Conservation (phyloP, 305 asterid species). For the Petunia hybrid region DNA sequence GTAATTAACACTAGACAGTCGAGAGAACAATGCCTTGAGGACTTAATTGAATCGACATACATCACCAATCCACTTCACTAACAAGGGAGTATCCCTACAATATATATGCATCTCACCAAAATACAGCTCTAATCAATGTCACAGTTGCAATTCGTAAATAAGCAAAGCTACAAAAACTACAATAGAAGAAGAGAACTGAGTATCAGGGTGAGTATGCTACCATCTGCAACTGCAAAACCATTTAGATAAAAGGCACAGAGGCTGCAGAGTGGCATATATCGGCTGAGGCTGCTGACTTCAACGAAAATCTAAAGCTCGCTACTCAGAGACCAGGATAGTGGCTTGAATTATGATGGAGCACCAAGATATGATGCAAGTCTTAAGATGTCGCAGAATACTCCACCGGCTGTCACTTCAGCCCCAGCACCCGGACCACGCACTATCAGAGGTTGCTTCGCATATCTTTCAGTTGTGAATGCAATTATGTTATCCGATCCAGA, state of each 20-base stretch:
- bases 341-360: slow-evolving; percentile 73
- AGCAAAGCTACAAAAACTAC: slow-evolving; percentile 14
- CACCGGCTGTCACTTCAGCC: slow-evolving; percentile 97
- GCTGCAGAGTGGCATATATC: neutral
- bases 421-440: slow-evolving; percentile 99
- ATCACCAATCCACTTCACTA: slow-evolving; percentile 24
- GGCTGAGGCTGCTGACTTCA: neutral
- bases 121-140: slow-evolving; percentile 17
- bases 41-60: neutral
- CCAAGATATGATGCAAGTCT: slow-evolving; percentile 97
- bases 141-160: neutral
- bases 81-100: slow-evolving; percentile 1
- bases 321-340: neutral
- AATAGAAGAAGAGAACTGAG: slow-evolving; percentile 1
- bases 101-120: slow-evolving; percentile 20
- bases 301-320: neutral
- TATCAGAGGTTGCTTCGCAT: slow-evolving; percentile 81
- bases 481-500: slow-evolving; percentile 96
- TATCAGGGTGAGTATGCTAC: neutral
- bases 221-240: slow-evolving; percentile 6
- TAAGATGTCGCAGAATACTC: slow-evolving; percentile 90
- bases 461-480: slow-evolving; percentile 94
- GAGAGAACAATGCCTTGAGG: neutral
- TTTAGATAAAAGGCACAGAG: neutral
- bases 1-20: neutral